phyloP scores from a whole-genome alignment of 2,329 filamentous ascomycete genomes.

The Verticillium alfalfae region DNA sequence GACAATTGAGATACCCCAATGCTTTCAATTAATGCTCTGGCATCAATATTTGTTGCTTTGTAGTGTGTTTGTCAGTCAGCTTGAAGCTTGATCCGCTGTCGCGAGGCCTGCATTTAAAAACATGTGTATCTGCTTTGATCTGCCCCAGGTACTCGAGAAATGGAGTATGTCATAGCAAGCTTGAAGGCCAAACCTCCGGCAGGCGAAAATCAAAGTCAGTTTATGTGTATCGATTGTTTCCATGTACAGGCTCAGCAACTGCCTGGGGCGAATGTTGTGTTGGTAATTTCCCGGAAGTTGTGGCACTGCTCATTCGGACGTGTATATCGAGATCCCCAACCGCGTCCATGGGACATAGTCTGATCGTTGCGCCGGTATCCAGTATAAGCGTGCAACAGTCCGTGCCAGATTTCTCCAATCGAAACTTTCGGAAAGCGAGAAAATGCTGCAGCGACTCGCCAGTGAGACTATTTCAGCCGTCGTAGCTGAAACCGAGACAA shows the following conservation, averaged over 20 bases:
- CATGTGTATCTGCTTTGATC: too few relatives aligned
- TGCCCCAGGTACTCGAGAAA: too few relatives aligned
- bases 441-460: neutral
- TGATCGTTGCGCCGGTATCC: constrained; percentile 1
- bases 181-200: constrained; percentile 27
- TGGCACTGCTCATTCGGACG: constrained; percentile 2
- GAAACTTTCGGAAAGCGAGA: constrained; percentile 3
- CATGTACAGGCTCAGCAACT: neutral
- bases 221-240: neutral
- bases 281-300: constrained; percentile 3
- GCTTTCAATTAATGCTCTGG: neutral
- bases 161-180: too few relatives aligned
- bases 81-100: constrained; percentile 8
- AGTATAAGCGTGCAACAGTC: constrained; percentile 9
- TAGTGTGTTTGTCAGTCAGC: too few relatives aligned
- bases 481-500: neutral
- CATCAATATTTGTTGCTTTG: too few relatives aligned
- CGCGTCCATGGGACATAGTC: constrained; percentile 3
- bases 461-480: neutral
- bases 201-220: neutral
- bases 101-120: too few relatives aligned
- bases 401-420: constrained; percentile 12
- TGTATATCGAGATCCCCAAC: constrained; percentile 3
- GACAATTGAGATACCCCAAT: neutral
- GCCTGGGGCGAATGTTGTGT: neutral